Evolutionary conservation across 495 filamentous ascomycete species (phyloP).

Genomic region (Annulohypoxylon nitens): DNA sequence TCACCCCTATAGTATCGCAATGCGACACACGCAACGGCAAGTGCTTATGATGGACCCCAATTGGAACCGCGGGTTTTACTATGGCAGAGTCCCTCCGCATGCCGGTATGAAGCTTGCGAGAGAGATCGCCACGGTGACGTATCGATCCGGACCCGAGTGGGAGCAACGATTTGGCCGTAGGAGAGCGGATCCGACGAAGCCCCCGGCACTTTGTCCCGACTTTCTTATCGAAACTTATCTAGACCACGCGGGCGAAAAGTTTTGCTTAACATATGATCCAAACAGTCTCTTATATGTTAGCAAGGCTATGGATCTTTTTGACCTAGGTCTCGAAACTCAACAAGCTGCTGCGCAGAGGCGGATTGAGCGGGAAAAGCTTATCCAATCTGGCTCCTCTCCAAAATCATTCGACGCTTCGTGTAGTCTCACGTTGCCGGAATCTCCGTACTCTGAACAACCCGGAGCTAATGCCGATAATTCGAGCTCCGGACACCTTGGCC

Average conservation of each 20-base stretch:
- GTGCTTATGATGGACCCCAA: constrained; percentile 99
- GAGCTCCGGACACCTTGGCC: constrained; percentile 51
- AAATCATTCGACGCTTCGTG: constrained; percentile 66
- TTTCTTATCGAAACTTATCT: constrained; percentile 99
- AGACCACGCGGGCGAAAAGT: constrained; percentile 98
- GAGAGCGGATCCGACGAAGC: constrained; percentile 85
- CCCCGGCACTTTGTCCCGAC: constrained; percentile 93
- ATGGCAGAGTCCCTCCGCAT: constrained; percentile 88
- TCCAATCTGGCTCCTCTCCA: constrained; percentile 47
- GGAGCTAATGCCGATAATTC: constrained; percentile 54
- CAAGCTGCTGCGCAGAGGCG: constrained; percentile 56
- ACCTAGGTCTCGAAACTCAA: constrained; percentile 81
- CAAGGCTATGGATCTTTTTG: constrained; percentile 99
- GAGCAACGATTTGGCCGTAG: constrained; percentile 92
- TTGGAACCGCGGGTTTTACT: constrained; percentile 98
- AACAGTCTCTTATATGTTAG: constrained; percentile 97
- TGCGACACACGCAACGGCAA: constrained; percentile 98
- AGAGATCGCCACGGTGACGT: constrained; percentile 97
- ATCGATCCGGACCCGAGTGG: constrained; percentile 97
- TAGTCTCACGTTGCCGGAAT: constrained; percentile 84
- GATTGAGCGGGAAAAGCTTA: constrained; percentile 49
- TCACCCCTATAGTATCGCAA: constrained; percentile 98
- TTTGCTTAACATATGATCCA: constrained; percentile 96
- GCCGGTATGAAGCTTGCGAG: constrained; percentile 97
- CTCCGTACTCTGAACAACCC: constrained; percentile 82